Percentiles rank a stretch among this genome's conserved stretches.
Conservation (phyloP, 176 grass and related monocot genomes). For the Triticum urartu region DNA sequence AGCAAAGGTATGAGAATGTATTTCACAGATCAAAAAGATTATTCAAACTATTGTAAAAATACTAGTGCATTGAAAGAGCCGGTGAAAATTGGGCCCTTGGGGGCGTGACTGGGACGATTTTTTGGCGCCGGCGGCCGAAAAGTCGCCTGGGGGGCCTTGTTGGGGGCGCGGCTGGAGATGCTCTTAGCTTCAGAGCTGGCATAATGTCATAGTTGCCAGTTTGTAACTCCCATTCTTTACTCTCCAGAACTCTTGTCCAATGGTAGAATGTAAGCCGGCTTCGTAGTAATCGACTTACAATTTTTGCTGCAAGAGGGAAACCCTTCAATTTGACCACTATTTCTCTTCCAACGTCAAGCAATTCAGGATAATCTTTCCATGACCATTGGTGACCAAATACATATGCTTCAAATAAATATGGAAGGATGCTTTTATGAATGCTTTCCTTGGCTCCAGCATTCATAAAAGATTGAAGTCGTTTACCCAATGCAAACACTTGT, state of each 20-base stretch:
- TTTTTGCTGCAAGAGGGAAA: slow-evolving; percentile 24
- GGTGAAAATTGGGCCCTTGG: no score
- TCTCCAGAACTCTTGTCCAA: not conserved
- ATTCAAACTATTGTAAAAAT: not conserved
- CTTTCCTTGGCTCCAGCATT: no score
- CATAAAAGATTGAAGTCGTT: no score
- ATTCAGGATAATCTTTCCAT: not conserved
- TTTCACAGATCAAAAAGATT: not conserved
- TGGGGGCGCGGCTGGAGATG: no score
- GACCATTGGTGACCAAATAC: not conserved
- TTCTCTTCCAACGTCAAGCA: not conserved
- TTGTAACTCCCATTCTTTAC: slow-evolving; percentile 21
- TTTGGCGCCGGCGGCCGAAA: no score
- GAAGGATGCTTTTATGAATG: no score
- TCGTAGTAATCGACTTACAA: not conserved
- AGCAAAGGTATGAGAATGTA: not conserved
- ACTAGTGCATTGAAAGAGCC: not conserved
- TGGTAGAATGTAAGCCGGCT: not conserved
- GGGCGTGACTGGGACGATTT: no score
- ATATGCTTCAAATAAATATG: not conserved
- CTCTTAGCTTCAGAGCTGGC: slow-evolving; percentile 28
- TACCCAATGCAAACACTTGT: no score
- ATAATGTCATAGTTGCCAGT: slow-evolving; percentile 10
- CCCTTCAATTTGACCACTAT: slow-evolving; percentile 1
- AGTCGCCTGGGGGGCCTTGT: no score